Conservation (phyloP, 2,329 filamentous ascomycete species). For the Clonostachys solani region DNA sequence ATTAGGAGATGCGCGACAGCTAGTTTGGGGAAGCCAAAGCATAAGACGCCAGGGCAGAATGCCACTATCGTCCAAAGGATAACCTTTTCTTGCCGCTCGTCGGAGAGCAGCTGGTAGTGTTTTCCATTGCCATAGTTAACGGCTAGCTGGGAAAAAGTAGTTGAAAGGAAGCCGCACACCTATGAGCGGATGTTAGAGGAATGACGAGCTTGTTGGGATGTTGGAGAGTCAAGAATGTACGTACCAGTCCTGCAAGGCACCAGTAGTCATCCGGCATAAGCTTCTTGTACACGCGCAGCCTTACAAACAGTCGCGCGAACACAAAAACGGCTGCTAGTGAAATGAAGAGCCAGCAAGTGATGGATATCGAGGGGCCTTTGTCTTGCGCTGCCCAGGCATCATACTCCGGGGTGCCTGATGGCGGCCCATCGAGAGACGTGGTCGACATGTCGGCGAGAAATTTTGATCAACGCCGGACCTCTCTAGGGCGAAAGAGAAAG, state of each 20-base stretch:
- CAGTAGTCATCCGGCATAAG: slow-evolving; percentile 10
- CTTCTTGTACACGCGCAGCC: slow-evolving; percentile 5
- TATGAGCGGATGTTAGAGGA: slow-evolving; percentile 1
- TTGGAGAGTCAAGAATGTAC: background rate
- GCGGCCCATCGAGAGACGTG: background rate
- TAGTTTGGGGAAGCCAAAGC: slow-evolving; percentile 34
- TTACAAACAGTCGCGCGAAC: slow-evolving; percentile 5
- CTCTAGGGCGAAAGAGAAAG: too few species aligned
- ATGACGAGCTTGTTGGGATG: slow-evolving; percentile 1
- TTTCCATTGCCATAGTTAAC: slow-evolving; percentile 12
- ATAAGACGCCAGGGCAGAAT: slow-evolving; percentile 29
- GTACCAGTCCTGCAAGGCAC: background rate
- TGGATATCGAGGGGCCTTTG: slow-evolving; percentile 9
- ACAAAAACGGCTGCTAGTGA: slow-evolving; percentile 8
- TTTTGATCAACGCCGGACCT: too few species aligned
- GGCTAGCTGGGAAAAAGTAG: slow-evolving; percentile 8
- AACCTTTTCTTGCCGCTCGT: slow-evolving; percentile 2
- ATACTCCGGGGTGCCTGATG: slow-evolving; percentile 4
- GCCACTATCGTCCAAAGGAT: slow-evolving; percentile 25
- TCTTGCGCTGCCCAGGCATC: slow-evolving; percentile 6
- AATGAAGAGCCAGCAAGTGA: slow-evolving; percentile 10
- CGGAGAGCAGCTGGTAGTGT: slow-evolving; percentile 8
- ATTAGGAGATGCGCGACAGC: slow-evolving; percentile 31
- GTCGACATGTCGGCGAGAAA: too few species aligned
- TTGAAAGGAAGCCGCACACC: slow-evolving; percentile 8